Base-by-base conservation (phyloP, 169 alveolate genomes). In the Amoebophrya sp. region DNA sequence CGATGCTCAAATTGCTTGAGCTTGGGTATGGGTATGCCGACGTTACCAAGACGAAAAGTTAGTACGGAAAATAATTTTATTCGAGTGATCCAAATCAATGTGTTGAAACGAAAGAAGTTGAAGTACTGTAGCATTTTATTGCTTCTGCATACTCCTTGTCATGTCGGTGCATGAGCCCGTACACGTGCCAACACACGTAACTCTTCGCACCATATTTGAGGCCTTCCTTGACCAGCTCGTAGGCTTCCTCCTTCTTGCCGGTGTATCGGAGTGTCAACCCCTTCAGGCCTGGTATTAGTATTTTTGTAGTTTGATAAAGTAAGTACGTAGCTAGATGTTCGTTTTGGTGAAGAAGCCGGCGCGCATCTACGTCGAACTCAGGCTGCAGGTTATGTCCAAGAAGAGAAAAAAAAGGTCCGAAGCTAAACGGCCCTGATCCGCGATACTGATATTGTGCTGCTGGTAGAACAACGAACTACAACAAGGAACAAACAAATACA, bases 181-280 rank as follows among this genome's bases (percentile, higher is more conserved):
- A 95, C 88, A 95, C 95, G 88, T 96, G 97, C 98, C 98, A 96
- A 91, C 96, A 94, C 20, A 95, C 95, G 89, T 95, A 93, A 58
- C 95, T 94, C 91, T 93, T 93, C n/a, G 93, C 42, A 67, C 93
- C 93, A 34, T 43, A 90, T 50, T 67, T 89, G 2, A 95, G 69
- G 0, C 93, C 95, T 90, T 93, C 90, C 91, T 95, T 95, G 40
- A 94, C 94, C 26, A 92, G 90, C 42, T 92, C 95, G 31, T 88
- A 91, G 26, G 95, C 95, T 88, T 94, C 95, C 29, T 43, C 50
- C 78, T 93, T 92, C 58, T 89, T 70, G 40, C 93, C 95, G 34
- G 92, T 89, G 69, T 94, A 89, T 88, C 93, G 93, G 67, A 92
- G 78, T 88, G 92, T 93, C 18, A 95, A 88, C 41, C 95, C 95